A percentile compares a stretch with the other conserved stretches of the same genome.
These are phyloP conservation scores for Pinus taeda DNA, from an alignment of 75 land plant genomes.

Conservation along the genomic window DNA sequence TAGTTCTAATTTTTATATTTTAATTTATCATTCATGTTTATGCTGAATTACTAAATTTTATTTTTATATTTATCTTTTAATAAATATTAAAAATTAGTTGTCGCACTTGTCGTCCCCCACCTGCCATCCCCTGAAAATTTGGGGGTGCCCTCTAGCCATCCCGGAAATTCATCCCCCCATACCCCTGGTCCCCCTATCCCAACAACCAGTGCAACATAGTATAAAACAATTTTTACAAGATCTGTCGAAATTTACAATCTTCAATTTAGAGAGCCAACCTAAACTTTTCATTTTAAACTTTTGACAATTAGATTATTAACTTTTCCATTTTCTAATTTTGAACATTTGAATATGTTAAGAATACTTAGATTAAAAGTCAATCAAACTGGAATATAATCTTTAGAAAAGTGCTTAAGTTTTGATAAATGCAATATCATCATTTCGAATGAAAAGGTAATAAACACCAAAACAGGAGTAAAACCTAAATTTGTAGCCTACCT, in stretches of 20 bases:
- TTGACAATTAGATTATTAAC: neutral
- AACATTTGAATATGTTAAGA: neutral
- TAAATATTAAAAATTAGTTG: too few relatives aligned
- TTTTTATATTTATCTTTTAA: too few relatives aligned
- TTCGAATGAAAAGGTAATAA: neutral
- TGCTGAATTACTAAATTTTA: too few relatives aligned
- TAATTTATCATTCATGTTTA: too few relatives aligned
- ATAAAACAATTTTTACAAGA: neutral
- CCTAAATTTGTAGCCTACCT: neutral
- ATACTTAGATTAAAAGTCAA: neutral
- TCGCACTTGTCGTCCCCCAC: too few relatives aligned
- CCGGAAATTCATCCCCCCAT: too few relatives aligned
- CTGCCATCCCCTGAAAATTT: too few relatives aligned
- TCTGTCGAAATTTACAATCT: neutral
- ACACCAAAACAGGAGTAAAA: neutral
- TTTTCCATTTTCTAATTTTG: neutral
- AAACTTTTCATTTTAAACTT: neutral
- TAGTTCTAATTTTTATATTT: too few relatives aligned
- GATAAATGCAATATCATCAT: neutral
- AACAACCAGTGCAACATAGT: neutral
- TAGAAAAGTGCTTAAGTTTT: neutral
- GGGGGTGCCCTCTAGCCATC: too few relatives aligned
- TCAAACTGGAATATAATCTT: neutral
- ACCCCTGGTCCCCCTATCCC: too few relatives aligned
- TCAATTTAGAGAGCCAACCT: neutral